These are phyloP conservation scores for Furcasterigmium furcatum DNA, from an alignment of 2,329 filamentous ascomycete species.

Conservation along the genomic window DNA sequence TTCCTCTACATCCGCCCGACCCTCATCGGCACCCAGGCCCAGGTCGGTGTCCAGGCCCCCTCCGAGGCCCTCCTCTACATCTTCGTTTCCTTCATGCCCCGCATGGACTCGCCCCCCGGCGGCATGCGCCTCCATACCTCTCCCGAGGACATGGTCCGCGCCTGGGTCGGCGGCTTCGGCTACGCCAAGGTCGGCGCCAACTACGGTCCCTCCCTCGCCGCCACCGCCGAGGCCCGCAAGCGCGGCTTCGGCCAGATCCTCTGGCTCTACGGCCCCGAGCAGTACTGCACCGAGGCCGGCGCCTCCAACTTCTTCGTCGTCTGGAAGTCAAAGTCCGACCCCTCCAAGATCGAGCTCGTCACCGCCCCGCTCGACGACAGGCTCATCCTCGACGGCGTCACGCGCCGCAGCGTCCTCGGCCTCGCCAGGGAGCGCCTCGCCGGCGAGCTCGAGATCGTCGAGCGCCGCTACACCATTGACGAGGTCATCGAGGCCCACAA, in stretches of 20 bases:
- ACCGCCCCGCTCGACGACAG: constrained; percentile 81
- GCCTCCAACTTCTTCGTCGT: constrained; percentile 91
- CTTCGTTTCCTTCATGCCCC: constrained; percentile 63
- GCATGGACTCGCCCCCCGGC: constrained; percentile 45
- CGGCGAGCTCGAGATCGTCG: constrained; percentile 66
- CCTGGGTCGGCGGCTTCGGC: constrained; percentile 91
- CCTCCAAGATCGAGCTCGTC: constrained; percentile 64
- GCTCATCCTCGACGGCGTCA: constrained; percentile 85
- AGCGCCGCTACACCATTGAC: constrained; percentile 77
- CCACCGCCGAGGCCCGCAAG: constrained; percentile 69
- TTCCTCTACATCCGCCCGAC: constrained; percentile 87
- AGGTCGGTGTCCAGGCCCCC: constrained; percentile 78
- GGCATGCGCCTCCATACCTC: constrained; percentile 76
- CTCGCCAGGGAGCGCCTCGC: constrained; percentile 64
- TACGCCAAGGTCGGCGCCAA: constrained; percentile 92
- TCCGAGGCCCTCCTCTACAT: constrained; percentile 86
- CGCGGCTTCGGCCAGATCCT: constrained; percentile 84
- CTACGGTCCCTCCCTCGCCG: constrained; percentile 80
- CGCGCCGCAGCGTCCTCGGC: constrained; percentile 75
- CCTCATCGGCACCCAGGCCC: constrained; percentile 77
- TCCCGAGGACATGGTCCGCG: constrained; percentile 78
- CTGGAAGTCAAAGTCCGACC: constrained; percentile 60
- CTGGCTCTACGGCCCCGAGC: constrained; percentile 83
- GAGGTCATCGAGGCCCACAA: constrained; percentile 70
- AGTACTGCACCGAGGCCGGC: constrained; percentile 83